Evolutionary conservation across 108 stramenopile species (phyloP).

Genomic region (Cyclostephanos invisitatus): DNA sequence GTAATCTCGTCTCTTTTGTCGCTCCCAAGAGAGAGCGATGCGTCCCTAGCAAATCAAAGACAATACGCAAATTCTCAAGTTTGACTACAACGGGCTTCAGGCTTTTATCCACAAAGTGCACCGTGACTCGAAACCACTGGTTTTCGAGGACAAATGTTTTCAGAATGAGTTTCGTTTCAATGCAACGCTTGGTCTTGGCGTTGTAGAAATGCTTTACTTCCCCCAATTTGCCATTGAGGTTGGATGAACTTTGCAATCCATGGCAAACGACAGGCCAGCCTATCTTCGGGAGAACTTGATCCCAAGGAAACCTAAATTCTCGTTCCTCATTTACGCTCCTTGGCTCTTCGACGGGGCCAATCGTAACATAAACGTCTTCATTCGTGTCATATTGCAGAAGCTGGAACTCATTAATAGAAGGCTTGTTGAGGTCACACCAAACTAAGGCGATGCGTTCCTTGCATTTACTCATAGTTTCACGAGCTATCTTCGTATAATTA

Average conservation of each 20-base stretch:
- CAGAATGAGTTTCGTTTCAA: neutral
- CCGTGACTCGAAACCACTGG: neutral
- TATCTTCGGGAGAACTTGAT: neutral
- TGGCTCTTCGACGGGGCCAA: no score
- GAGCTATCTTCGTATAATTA: neutral
- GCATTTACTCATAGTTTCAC: neutral
- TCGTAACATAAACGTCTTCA: neutral
- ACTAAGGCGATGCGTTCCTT: neutral
- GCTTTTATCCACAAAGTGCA: slow-evolving; percentile 1
- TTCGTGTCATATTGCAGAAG: neutral
- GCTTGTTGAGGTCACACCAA: neutral
- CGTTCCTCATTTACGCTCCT: neutral
- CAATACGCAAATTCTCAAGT: slow-evolving; percentile 8
- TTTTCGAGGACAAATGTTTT: neutral
- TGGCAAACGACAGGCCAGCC: slow-evolving; percentile 11
- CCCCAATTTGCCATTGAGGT: no score
- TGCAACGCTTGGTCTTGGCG: neutral
- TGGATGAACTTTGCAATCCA: neutral
- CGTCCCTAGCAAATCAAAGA: neutral
- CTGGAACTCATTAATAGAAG: neutral
- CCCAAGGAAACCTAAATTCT: neutral
- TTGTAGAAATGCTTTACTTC: no score
- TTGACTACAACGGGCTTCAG: slow-evolving; percentile 1
- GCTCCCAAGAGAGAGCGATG: no score
- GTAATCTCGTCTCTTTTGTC: no score